Base-by-base conservation (phyloP, 345 rosid genomes). In the Eutrema heterophyllum region DNA sequence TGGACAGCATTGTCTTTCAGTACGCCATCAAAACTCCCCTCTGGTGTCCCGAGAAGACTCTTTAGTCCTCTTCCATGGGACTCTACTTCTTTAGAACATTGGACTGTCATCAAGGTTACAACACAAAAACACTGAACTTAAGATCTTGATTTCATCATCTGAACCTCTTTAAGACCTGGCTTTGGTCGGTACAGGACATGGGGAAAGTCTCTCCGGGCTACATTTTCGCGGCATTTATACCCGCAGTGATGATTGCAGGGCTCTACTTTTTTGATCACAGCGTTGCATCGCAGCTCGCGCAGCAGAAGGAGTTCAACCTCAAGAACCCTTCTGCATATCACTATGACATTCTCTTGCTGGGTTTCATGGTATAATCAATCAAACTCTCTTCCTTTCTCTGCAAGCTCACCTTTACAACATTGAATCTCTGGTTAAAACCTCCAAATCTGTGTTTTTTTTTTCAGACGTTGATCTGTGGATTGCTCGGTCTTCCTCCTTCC, bases 191-290 rank as follows among this genome's bases (percentile, higher is more conserved):
- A 59, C 84, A 90, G 97, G 96, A 90, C 75, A 90, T 93, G 96
- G 74, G 84, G 39, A 85, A 71, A 69, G 90, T 93, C 60, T 82
- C 93, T 66, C 77, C 83, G 2, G 72, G 36, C 1, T 89, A 89
- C 70, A 81, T 90, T n/a, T 84, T 90, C 16, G 87, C 88, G 0
- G 96, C 96, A 33, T 66, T 89, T 67, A 68, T 93, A 72, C 98
- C 96, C 0, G 93, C 93, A 39, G 9, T 86, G 74, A 89, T 93
- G 98, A 79, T 90, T 14, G 86, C 96, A 0, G 89, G 91, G 49
- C 91, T 93, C 27, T 89, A 89, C 82, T 89, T 87, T 73, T 93
- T 93, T 52, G 97, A 93, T 51, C 97, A 90, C 54, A 86, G 97
- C 4, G 92, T 90, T 35, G 96, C 93, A 29, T 90, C 92, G 0